Evolutionary conservation across 2,329 filamentous ascomycete genomes (phyloP).

Genomic region (Neospermospora avenae): DNA sequence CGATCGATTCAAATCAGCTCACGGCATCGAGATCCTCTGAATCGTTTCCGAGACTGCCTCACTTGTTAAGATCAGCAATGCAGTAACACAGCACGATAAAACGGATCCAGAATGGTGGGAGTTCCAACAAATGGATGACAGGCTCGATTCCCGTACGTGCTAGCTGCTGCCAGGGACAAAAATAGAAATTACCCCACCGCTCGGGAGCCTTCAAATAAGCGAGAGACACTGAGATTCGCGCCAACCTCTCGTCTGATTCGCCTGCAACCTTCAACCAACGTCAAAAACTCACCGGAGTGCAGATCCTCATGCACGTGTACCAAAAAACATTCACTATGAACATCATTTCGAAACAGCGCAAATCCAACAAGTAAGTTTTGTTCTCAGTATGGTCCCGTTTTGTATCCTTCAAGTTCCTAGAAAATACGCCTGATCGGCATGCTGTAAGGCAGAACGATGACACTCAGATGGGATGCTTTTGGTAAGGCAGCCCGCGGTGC

Average conservation of each 20-base stretch:
- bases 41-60: not conserved
- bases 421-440: not conserved
- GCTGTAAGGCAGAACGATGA: not conserved
- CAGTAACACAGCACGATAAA: not conserved
- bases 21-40: not conserved
- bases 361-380: not conserved
- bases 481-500: slow-evolving; percentile 1
- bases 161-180: not conserved
- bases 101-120: not conserved
- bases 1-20: no score
- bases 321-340: not conserved
- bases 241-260: no score
- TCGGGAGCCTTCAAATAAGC: not conserved
- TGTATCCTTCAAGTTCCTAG: not conserved
- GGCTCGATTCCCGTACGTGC: not conserved
- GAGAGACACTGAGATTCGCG: not conserved
- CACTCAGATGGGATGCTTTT: not conserved
- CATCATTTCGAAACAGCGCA: not conserved
- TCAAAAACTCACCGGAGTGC: not conserved
- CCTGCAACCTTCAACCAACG: not conserved
- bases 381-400: not conserved
- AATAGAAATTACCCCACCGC: not conserved
- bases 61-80: not conserved
- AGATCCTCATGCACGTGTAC: not conserved
- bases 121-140: not conserved